Evolutionary conservation across 768 basidiomycete genomes (phyloP), one percentile per base, ranked within the genome.

Genomic region (Amanita molliuscula): DNA sequence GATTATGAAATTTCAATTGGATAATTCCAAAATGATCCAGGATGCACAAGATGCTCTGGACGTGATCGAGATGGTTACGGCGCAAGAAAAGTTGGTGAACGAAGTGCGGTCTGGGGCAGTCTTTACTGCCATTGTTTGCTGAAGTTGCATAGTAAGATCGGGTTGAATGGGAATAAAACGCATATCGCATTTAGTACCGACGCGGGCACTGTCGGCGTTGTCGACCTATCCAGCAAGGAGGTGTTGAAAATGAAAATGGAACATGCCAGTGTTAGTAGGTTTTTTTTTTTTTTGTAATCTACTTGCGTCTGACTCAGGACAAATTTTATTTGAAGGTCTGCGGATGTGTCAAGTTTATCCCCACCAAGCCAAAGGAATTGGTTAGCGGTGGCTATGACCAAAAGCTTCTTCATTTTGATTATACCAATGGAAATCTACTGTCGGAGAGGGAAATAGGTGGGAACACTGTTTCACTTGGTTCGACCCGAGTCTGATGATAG

Each of bases 361-460:
- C 85, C 6, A 75, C 75, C 59, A 72, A 86, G 20, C 78, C 84
- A 3, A 72, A 69, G 37, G 89, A 91, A 61, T 58, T 88, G 10
- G 71, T 92, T 20, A 88, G 83, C 53, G 87, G 79, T 4, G 88
- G 88, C 1, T 90, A 84, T 57, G 89, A 92, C 56, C 76, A 72
- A 35, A 65, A 70, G 3, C 56, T 91, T 21, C 60, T 85, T 11
- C 88, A 91, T 58, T 82, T 79, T 57, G 84, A 89, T 56, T 75
- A 75, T 51, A 56, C 57, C 11, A 78, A 78, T 63, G 73, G 77
- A 25, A 76, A 66, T 25, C 44, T 77, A 6, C 64, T 87, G 36
- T 85, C 86, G 3, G 71, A 73, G 31, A 68, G 73, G 42, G 73
- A 81, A 59, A 71, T 88, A 44, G 60, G 87, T 86, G 46, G 21